Conservation (phyloP, 768 basidiomycete genomes). For the Mycena galericulata region DNA sequence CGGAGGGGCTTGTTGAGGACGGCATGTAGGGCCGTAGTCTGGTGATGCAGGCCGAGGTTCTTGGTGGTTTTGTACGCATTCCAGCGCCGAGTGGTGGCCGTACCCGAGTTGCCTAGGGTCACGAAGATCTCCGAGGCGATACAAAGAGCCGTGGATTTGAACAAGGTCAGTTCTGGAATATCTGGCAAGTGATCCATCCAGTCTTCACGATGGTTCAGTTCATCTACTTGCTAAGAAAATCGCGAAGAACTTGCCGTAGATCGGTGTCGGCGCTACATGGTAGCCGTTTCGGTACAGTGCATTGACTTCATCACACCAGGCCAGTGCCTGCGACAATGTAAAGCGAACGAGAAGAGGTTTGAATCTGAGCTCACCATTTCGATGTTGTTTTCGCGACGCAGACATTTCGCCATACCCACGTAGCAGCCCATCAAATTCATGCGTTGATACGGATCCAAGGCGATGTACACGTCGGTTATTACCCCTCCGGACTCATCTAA, state of each 20-base stretch:
- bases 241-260: too few species aligned
- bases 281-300: slow-evolving; percentile 10
- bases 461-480: neutral
- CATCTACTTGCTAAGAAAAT: too few species aligned
- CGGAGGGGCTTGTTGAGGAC: slow-evolving; percentile 8
- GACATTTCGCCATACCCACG: slow-evolving; percentile 20
- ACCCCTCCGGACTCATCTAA: neutral
- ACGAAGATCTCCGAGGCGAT: slow-evolving; percentile 42
- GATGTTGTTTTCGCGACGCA: neutral
- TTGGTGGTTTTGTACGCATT: slow-evolving; percentile 28
- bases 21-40: slow-evolving; percentile 17
- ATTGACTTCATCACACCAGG: slow-evolving; percentile 21
- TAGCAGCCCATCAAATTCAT: slow-evolving; percentile 23
- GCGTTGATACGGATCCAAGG: neutral
- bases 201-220: too few species aligned
- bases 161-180: slow-evolving; percentile 32
- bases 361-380: slow-evolving; percentile 8
- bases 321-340: slow-evolving; percentile 6
- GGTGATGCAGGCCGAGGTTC: slow-evolving; percentile 19
- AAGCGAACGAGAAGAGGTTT: slow-evolving; percentile 1
- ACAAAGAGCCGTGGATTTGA: slow-evolving; percentile 41
- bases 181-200: slow-evolving; percentile 3
- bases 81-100: slow-evolving; percentile 45
- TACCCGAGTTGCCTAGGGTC: slow-evolving; percentile 49
- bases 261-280: too few species aligned